phyloP scores from a whole-genome alignment of 441 rosid genomes.

The Pelargonium myrrhifolium region DNA sequence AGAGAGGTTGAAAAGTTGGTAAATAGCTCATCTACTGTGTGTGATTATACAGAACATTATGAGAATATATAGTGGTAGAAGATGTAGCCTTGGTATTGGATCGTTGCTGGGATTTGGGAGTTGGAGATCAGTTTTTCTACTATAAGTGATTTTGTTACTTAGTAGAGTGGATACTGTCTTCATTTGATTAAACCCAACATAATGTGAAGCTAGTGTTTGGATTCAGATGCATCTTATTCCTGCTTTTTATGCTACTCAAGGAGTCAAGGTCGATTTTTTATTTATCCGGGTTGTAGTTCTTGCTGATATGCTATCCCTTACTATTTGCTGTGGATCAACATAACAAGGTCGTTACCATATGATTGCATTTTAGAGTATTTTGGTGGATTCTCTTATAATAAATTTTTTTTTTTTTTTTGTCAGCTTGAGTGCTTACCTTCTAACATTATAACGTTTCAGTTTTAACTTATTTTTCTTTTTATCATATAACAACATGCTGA shows the following conservation, averaged over 20 bases:
- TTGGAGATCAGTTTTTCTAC: background rate
- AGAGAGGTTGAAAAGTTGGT: constrained; percentile 1
- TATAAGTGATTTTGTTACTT: background rate
- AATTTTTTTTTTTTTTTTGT: too few relatives aligned
- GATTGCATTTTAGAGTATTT: too few relatives aligned
- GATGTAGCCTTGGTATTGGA: background rate
- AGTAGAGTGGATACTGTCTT: background rate
- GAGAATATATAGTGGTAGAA: background rate
- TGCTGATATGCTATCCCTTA: too few relatives aligned
- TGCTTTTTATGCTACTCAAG: background rate
- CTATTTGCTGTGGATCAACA: too few relatives aligned
- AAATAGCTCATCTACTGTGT: background rate
- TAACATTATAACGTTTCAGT: too few relatives aligned
- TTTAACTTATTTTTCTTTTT: too few relatives aligned
- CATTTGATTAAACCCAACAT: background rate
- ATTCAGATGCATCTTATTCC: background rate
- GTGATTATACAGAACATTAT: background rate
- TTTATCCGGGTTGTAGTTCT: background rate
- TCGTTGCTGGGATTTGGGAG: background rate
- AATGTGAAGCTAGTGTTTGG: background rate
- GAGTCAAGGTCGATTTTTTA: background rate
- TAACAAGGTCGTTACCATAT: too few relatives aligned
- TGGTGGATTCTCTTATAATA: too few relatives aligned
- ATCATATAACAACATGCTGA: too few relatives aligned
- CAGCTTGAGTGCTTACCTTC: too few relatives aligned